phyloP scores from a whole-genome alignment of 352 stramenopile genomes.

The Phytopythium chamaehyphon region DNA sequence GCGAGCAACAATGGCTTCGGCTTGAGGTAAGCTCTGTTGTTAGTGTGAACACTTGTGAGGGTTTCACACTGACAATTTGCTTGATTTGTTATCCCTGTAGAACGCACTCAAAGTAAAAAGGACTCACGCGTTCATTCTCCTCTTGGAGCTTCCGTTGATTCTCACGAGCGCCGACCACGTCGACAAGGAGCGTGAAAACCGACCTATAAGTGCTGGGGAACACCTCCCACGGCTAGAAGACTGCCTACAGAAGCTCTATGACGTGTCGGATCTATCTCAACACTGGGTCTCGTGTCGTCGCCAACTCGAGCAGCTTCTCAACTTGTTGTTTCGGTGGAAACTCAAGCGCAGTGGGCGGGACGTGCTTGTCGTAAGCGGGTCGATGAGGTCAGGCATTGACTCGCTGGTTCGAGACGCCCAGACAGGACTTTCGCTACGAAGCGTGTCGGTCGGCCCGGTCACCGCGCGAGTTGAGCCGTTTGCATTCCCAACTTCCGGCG shows the following conservation, averaged over 20 bases:
- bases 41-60: too few relatives aligned
- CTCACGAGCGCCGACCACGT: conserved; percentile 44
- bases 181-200: conserved; percentile 39
- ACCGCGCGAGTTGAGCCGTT: conserved; percentile 49
- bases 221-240: not conserved
- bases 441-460: conserved; percentile 56
- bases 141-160: conserved; percentile 63
- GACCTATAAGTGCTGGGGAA: not conserved
- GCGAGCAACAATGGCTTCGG: conserved; percentile 60
- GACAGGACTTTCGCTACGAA: conserved; percentile 45
- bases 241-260: conserved; percentile 44
- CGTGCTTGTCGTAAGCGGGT: conserved; percentile 63
- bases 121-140: conserved; percentile 52
- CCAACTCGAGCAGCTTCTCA: conserved; percentile 64
- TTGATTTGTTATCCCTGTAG: conserved; percentile 8
- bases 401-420: conserved; percentile 50
- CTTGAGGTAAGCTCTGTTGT: conserved; percentile 38
- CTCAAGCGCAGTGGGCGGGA: conserved; percentile 62
- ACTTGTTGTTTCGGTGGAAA: conserved; percentile 76
- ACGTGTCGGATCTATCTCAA: conserved; percentile 40
- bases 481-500: conserved; percentile 24
- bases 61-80: not conserved
- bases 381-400: conserved; percentile 57
- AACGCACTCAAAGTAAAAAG: conserved; percentile 63
- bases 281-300: conserved; percentile 69